Conservation (phyloP, 208 protist species). For the Acanthamoeba healyi region DNA sequence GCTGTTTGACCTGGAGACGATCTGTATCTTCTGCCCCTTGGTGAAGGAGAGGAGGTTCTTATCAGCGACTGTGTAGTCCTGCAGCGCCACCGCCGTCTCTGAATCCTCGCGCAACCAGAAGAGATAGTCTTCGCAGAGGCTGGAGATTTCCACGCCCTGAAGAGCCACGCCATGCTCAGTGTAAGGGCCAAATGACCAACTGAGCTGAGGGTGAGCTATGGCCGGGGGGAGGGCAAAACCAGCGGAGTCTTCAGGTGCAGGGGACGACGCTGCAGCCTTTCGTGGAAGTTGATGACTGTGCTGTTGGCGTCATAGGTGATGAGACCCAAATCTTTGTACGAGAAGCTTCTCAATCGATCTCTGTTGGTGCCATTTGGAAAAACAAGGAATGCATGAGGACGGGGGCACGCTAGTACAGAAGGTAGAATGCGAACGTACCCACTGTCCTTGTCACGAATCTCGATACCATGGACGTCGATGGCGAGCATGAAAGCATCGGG, state of each 20-base stretch:
- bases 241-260: slow-evolving; percentile 5
- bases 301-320: slow-evolving; percentile 1
- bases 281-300: background rate
- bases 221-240: background rate
- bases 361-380: too few species aligned
- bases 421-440: background rate
- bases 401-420: too few species aligned
- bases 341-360: background rate
- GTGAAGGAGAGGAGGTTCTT: slow-evolving; percentile 20
- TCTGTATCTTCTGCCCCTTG: slow-evolving; percentile 73
- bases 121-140: slow-evolving; percentile 36
- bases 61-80: background rate
- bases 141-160: slow-evolving; percentile 32
- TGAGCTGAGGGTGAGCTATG: background rate
- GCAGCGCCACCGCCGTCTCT: background rate
- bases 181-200: background rate
- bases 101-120: slow-evolving; percentile 62
- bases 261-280: slow-evolving; percentile 4
- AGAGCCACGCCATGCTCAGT: background rate
- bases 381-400: too few species aligned
- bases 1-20: slow-evolving; percentile 16
- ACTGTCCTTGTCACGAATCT: slow-evolving; percentile 8
- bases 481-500: background rate
- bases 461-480: slow-evolving; percentile 4
- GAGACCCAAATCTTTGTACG: background rate